Evolutionary conservation across 2,329 filamentous ascomycete species (phyloP).

Genomic region (Pestalotiopsis fici): DNA sequence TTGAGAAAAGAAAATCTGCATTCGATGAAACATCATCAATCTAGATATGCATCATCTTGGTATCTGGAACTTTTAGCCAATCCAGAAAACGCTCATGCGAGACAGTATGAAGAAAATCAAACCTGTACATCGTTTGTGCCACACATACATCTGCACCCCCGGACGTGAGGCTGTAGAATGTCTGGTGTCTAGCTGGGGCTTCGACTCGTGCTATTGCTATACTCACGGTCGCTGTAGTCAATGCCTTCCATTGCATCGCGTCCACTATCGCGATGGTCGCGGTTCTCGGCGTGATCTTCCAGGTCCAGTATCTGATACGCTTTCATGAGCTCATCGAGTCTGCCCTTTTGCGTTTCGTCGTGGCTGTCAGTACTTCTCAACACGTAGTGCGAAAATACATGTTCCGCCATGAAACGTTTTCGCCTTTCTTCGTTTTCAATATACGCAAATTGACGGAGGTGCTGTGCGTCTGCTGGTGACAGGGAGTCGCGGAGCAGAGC

Average conservation of each 20-base stretch:
- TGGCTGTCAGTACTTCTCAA: not conserved
- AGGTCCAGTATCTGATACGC: not conserved
- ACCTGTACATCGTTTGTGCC: not conserved
- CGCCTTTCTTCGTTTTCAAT: not conserved
- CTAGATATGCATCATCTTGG: not conserved
- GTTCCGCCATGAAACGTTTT: not conserved
- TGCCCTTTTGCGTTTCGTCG: not conserved
- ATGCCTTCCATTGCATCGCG: not conserved
- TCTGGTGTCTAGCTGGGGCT: not conserved
- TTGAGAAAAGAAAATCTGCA: not conserved
- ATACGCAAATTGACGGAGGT: not conserved
- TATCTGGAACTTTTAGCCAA: not conserved
- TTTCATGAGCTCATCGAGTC: not conserved
- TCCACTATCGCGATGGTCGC: not conserved
- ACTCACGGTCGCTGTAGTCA: not conserved
- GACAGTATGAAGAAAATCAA: not conserved
- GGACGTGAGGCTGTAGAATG: not conserved
- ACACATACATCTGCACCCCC: not conserved
- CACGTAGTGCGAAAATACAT: not conserved
- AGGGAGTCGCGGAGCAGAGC: slow-evolving; percentile 27
- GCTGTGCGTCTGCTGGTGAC: not conserved
- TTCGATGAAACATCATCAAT: not conserved
- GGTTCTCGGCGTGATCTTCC: not conserved
- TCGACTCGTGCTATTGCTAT: not conserved
- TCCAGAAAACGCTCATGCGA: not conserved